Evolutionary conservation across 257 asterid species (phyloP).

Genomic region (Fraxinus americana): DNA sequence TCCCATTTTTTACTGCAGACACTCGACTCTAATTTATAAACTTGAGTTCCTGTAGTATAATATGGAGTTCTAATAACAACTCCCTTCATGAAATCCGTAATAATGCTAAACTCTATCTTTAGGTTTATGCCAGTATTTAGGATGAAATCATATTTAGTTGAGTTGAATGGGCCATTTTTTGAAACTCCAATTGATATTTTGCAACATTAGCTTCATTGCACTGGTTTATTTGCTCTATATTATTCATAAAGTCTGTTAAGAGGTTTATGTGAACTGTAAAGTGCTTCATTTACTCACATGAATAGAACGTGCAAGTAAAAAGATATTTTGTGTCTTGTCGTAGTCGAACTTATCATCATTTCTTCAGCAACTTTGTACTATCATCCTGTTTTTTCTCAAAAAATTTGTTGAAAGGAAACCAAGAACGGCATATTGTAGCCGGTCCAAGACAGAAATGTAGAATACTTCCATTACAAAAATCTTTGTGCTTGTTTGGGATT

Average conservation of each 20-base stretch:
- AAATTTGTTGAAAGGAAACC: not conserved
- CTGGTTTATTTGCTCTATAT: conserved; percentile 15
- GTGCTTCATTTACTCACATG: not conserved
- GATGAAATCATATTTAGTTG: conserved; percentile 4
- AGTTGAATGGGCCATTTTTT: not conserved
- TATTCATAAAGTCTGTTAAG: not conserved
- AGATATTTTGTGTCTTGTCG: not conserved
- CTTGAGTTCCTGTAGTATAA: not conserved
- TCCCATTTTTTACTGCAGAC: not conserved
- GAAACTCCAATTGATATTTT: not conserved
- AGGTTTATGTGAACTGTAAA: not conserved
- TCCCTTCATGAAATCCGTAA: not conserved
- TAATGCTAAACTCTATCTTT: conserved; percentile 5
- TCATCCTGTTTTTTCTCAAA: not conserved
- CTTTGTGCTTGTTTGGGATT: too few relatives aligned
- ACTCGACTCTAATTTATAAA: not conserved
- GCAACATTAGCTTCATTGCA: conserved; percentile 6
- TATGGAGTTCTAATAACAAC: not conserved
- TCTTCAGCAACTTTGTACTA: not conserved
- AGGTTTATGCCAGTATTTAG: conserved; percentile 6
- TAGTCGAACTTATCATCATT: conserved; percentile 11
- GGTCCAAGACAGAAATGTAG: not conserved
- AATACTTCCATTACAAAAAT: not conserved
- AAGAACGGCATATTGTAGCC: not conserved
- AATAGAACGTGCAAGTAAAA: conserved; percentile 1